Base-by-base conservation (phyloP, 2,329 filamentous ascomycete species). In the Ophiostoma sp. region DNA sequence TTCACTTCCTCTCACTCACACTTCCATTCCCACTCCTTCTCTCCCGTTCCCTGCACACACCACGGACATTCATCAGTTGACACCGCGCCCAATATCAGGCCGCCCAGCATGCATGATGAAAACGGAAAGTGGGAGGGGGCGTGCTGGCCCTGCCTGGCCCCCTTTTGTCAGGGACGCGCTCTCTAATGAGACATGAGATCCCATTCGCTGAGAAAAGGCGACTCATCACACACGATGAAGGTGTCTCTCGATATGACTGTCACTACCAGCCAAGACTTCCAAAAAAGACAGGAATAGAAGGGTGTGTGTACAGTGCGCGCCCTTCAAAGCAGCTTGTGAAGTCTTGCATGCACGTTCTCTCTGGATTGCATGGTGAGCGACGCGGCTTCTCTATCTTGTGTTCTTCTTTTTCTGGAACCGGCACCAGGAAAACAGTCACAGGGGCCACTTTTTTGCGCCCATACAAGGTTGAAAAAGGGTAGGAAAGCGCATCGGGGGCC, bases 61-160 rank as follows among this genome's bases (percentile, higher is more conserved):
- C 63, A 68, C 28, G 25, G 28, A 19, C 66, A 64, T 28, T 36
- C 68, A 70, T 55, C 68, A 70, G 28, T 57, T 70, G 48, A 50
- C 50, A 57, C 48, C 17, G 39, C 28, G 68, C 68, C n/a, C 68
- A 70, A 70, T 70, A 70, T 70, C 68, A 57, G 15, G 31, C 68
- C 48, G 48, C 11, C 33, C 15, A 19, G 31, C 31, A 31, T 70
- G 48, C 68, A 57, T 70, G n/a, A 70, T 25, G 11, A 70, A 57
- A 17, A 39, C 28, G 25, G 63, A 68, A 42, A 19, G 7, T 55
- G 15, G 28, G 66, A 69, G 19, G 31, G 68, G 48, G n/a, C 42
- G 50, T 39, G 33, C n/a, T 70, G 42, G 45, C 28, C 61, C 19
- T 33, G 8, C 11, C 31, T 50, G 12, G 15, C 7, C 31, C 45